A percentile compares a stretch with the other conserved stretches of the same genome.
phyloP scores from a whole-genome alignment of 179 eudicot species.

The Spergularia azorica region DNA sequence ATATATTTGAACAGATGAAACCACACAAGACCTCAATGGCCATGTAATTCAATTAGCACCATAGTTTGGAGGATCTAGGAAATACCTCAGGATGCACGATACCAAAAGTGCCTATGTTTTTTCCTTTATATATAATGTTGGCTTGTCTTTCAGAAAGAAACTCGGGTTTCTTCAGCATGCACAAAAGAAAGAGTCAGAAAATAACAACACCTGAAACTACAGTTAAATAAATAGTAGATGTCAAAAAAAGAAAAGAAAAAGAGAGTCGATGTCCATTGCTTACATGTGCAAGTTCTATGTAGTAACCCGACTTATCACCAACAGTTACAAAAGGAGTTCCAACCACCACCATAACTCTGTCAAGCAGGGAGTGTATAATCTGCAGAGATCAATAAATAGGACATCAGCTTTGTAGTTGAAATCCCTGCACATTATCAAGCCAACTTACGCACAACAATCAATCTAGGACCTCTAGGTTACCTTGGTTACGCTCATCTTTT shows the following conservation, averaged over 20 bases:
- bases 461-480: background rate
- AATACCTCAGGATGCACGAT: slow-evolving; percentile 95
- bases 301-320: slow-evolving; percentile 78
- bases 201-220: background rate
- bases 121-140: slow-evolving; percentile 74
- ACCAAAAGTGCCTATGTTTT: slow-evolving; percentile 78
- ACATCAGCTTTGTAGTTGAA: slow-evolving; percentile 3
- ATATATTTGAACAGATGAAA: background rate
- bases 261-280: slow-evolving; percentile 14
- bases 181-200: slow-evolving; percentile 18
- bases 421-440: background rate
- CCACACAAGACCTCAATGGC: background rate
- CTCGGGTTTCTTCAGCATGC: slow-evolving; percentile 63
- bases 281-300: slow-evolving; percentile 74
- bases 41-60: slow-evolving; percentile 6
- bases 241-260: background rate
- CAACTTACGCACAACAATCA: background rate
- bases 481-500: background rate
- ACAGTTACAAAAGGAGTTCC: slow-evolving; percentile 71
- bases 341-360: slow-evolving; percentile 83
- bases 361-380: slow-evolving; percentile 87
- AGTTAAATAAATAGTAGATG: background rate
- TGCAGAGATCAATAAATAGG: slow-evolving; percentile 34
- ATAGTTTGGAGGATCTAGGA: background rate
- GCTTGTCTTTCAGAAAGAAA: slow-evolving; percentile 91